Percentiles rank a stretch among this genome's conserved stretches.
phyloP scores from a whole-genome alignment of 2,329 filamentous ascomycete genomes.

The Amesomyces nigricolor region DNA sequence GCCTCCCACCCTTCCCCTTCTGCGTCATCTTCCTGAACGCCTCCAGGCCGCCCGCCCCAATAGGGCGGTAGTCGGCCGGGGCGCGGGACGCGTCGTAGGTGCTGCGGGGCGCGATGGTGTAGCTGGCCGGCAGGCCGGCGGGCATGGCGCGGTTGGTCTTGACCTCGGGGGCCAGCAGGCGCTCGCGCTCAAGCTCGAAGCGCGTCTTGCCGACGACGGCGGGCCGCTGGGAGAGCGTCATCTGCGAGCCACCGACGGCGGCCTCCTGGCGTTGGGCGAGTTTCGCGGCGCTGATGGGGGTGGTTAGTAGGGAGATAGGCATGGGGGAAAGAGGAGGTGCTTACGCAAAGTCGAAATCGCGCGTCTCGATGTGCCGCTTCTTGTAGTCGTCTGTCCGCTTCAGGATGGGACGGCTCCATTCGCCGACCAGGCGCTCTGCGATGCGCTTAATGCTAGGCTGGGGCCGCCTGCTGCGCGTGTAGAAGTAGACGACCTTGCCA shows the following conservation, averaged over 20 bases:
- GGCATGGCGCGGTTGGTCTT: slow-evolving; percentile 53
- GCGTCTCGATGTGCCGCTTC: slow-evolving; percentile 64
- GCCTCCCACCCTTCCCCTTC: slow-evolving; percentile 47
- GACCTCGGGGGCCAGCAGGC: slow-evolving; percentile 50
- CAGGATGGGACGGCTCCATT: slow-evolving; percentile 93
- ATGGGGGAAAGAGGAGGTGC: background rate
- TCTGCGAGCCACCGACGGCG: slow-evolving; percentile 38
- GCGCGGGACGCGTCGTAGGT: slow-evolving; percentile 51
- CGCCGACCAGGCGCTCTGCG: slow-evolving; percentile 84
- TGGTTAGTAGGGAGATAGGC: background rate
- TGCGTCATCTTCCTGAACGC: slow-evolving; percentile 62
- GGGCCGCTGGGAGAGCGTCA: slow-evolving; percentile 47
- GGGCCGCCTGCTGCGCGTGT: slow-evolving; percentile 89
- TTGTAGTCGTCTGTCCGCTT: slow-evolving; percentile 93
- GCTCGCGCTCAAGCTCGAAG: slow-evolving; percentile 50
- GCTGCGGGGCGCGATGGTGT: slow-evolving; percentile 56
- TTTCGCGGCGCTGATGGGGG: slow-evolving; percentile 44
- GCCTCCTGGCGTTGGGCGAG: slow-evolving; percentile 44
- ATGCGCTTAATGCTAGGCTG: slow-evolving; percentile 87
- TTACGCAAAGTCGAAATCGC: slow-evolving; percentile 59
- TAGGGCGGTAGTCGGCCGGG: slow-evolving; percentile 49
- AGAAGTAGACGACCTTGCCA: slow-evolving; percentile 94
- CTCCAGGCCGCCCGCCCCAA: slow-evolving; percentile 58
- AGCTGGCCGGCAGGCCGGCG: slow-evolving; percentile 49
- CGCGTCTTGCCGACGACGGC: slow-evolving; percentile 30